Conservation (phyloP, 192 early-diverging fungal genomes). For the Coemansia sp. region DNA sequence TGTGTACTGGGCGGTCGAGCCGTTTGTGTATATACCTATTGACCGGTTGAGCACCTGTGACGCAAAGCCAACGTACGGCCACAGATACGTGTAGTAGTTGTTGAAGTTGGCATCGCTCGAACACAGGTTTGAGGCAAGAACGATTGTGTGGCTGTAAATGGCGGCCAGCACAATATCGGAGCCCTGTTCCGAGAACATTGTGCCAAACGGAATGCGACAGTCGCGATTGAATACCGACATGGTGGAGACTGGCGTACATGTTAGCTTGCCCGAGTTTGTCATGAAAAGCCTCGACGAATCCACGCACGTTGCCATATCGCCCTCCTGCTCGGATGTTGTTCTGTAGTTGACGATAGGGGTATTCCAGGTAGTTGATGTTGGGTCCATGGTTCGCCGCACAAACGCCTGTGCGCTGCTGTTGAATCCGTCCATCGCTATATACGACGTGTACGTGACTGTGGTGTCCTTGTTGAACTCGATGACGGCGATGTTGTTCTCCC, state of each 20-base stretch:
- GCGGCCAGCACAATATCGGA: conserved; percentile 11
- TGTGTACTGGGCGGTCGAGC: background rate
- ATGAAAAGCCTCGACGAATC: background rate
- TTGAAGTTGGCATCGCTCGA: conserved; percentile 1
- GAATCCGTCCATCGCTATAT: conserved; percentile 5
- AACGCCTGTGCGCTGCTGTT: conserved; percentile 8
- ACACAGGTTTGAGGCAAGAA: conserved; percentile 16
- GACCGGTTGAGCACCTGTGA: background rate
- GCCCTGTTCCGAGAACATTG: conserved; percentile 15
- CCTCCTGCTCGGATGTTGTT: background rate
- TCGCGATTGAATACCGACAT: conserved; percentile 1
- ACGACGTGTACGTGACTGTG: background rate
- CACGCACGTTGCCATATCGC: background rate
- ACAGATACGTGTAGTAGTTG: conserved; percentile 36
- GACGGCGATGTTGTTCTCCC: conserved; percentile 45
- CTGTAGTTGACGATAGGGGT: conserved; percentile 4
- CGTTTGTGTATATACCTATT: background rate
- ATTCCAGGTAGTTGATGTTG: conserved; percentile 4
- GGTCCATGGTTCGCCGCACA: conserved; percentile 7
- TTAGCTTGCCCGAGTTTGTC: background rate
- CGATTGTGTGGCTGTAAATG: conserved; percentile 31
- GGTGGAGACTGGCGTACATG: conserved; percentile 16
- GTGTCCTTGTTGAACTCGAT: conserved; percentile 17
- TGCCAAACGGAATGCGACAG: conserved; percentile 35
- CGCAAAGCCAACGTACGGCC: conserved; percentile 31